Conservation (phyloP, 495 filamentous ascomycete species). For the Annulohypoxylon nitens region DNA sequence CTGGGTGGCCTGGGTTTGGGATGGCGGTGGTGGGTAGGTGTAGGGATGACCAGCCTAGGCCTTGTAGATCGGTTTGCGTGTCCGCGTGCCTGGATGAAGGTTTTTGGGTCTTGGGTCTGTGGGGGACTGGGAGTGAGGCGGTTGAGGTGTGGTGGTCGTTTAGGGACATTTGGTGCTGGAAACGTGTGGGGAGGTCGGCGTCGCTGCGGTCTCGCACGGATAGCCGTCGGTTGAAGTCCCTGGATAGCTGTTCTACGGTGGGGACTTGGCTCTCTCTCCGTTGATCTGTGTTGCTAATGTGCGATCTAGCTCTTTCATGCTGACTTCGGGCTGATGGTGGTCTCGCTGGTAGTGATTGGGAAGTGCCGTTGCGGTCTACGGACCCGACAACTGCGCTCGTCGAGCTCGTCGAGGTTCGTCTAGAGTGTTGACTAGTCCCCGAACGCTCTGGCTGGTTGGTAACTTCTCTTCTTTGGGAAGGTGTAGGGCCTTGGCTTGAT, state of each 20-base stretch:
- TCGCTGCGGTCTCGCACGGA: background rate
- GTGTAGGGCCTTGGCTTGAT: background rate
- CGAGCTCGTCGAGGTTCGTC: background rate
- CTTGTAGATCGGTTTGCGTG: background rate
- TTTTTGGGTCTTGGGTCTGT: background rate
- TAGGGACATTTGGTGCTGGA: constrained; percentile 7
- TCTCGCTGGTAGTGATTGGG: background rate
- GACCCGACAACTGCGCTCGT: background rate
- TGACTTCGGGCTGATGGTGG: background rate
- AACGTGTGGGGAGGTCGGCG: background rate
- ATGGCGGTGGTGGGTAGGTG: background rate
- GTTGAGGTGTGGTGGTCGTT: background rate
- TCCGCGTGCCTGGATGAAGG: background rate
- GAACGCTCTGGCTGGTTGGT: too few relatives aligned
- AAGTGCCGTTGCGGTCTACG: background rate
- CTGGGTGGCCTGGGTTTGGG: background rate
- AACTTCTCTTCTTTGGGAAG: background rate
- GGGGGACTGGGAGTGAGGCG: background rate
- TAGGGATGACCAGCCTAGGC: background rate
- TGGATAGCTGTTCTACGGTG: constrained; percentile 8
- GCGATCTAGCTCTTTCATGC: background rate
- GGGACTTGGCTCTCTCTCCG: background rate
- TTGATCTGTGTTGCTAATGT: background rate
- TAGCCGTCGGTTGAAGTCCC: background rate
- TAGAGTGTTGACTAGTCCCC: background rate